Conservation (phyloP, 75 land plant genomes). For the Cupressus sempervirens region DNA sequence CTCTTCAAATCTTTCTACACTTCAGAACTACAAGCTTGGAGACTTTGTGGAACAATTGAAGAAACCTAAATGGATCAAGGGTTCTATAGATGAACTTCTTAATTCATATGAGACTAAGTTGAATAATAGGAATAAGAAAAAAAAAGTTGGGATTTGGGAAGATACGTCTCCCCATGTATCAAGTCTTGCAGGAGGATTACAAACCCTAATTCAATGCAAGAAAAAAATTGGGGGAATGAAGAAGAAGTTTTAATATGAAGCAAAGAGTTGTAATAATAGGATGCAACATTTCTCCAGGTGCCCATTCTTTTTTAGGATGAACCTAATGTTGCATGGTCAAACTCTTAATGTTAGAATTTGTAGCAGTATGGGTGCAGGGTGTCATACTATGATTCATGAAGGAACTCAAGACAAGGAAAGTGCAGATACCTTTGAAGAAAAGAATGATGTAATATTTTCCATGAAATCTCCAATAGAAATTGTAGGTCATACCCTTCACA, state of each 20-base stretch:
- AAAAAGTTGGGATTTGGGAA: conserved; percentile 39
- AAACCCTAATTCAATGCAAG: conserved; percentile 47
- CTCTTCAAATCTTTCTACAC: not conserved
- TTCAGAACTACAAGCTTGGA: not conserved
- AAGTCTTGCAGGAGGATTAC: conserved; percentile 9
- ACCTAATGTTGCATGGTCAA: conserved; percentile 16
- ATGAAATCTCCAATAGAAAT: not conserved
- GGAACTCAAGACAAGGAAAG: not conserved
- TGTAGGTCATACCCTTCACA: not conserved
- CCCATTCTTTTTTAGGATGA: conserved; percentile 20
- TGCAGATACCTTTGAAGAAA: not conserved
- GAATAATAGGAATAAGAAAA: conserved; percentile 35
- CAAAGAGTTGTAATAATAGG: not conserved
- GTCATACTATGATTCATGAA: not conserved
- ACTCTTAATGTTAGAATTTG: not conserved
- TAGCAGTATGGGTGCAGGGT: conserved; percentile 1
- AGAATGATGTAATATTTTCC: not conserved
- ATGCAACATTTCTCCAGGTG: conserved; percentile 6
- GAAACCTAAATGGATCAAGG: conserved; percentile 50
- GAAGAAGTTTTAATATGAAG: conserved; percentile 39
- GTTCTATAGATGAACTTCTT: conserved; percentile 31
- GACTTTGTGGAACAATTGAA: not conserved
- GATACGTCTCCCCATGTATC: conserved; percentile 21
- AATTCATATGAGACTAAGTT: conserved; percentile 46
- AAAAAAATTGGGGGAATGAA: conserved; percentile 59